phyloP scores from a whole-genome alignment of 495 filamentous ascomycete genomes.

The Penicillium malachiteum region DNA sequence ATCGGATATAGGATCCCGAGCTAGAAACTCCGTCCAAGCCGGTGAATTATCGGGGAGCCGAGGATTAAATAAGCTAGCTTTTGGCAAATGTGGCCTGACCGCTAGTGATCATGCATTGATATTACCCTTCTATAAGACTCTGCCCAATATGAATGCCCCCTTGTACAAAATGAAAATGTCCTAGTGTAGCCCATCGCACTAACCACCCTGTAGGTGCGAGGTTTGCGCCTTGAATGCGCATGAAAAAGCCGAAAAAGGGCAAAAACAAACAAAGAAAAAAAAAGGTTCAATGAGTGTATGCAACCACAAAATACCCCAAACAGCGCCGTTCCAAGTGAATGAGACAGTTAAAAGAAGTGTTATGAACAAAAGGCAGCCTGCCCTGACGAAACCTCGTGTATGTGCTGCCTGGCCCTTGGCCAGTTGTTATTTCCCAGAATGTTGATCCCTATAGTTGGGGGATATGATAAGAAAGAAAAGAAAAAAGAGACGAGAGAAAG shows the following conservation, averaged over 20 bases:
- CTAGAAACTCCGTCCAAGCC: too few species aligned
- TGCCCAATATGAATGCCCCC: constrained; percentile 21
- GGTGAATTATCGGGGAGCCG: neutral
- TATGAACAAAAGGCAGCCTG: constrained; percentile 22
- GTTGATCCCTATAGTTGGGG: neutral
- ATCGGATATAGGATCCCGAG: neutral
- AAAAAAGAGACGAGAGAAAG: constrained; percentile 4
- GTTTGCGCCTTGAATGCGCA: constrained; percentile 5
- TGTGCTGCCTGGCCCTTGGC: constrained; percentile 13
- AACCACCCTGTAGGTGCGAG: constrained; percentile 1
- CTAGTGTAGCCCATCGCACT: constrained; percentile 2
- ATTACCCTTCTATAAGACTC: constrained; percentile 21
- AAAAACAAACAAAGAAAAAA: constrained; percentile 3
- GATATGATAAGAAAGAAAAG: neutral
- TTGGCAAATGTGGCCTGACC: neutral
- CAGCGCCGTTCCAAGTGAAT: constrained; percentile 16
- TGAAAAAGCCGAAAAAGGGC: constrained; percentile 1
- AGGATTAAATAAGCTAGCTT: neutral
- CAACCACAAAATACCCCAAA: constrained; percentile 10
- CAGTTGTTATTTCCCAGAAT: constrained; percentile 7
- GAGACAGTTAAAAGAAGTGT: constrained; percentile 5
- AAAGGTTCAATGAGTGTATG: constrained; percentile 16
- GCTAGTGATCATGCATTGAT: constrained; percentile 10
- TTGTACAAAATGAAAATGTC: constrained; percentile 28
- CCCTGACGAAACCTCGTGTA: constrained; percentile 13